Evolutionary conservation across 768 basidiomycete species (phyloP), one percentile per base, ranked within the genome.

Genomic region (Plicaturopsis crispa): DNA sequence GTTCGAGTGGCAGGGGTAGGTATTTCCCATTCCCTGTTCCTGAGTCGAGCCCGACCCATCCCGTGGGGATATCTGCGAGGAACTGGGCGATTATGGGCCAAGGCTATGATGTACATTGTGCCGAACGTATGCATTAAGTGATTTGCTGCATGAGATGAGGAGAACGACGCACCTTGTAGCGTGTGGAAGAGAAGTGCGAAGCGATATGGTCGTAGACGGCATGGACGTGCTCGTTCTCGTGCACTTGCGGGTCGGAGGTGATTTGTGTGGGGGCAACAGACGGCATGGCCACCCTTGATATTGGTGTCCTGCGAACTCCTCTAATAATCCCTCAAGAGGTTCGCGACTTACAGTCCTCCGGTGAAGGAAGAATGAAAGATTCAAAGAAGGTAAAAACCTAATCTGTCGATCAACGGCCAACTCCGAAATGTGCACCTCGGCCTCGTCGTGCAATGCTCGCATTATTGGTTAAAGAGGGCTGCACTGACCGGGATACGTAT

Each of bases 21-120:
- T 98, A 98, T 70, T 99, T 98, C 32, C 96, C 96, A 49, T 99
- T 99, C 1, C 96, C 96, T 18, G 90, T 90, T 4, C 96, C 96
- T 18, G 89, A 85, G 57, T 99, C 96, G 18, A 99, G 70, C 8
- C 94, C 94, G 24, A 96, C 65, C 66, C 79, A 88, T 18, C 89
- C 84, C 14, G 78, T 62, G 11, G 84, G 74, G 11, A 96, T 54
- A 30, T 70, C 73, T 5, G 73, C 66, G 18, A 96, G 66, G 57
- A 94, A 96, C 30, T 61, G 53, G 12, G 78, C 72, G 33, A 93
- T 82, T 43, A 94, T 74, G 4, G 93, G 91, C 91, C 89, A 94
- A 44, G 88, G 88, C 89, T 91, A 26, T 17, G 38, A 37, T 37
- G 22, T 26, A 40, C 35, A 37, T n/a, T n/a, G n/a, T n/a, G n/a